A percentile compares a stretch with the other conserved stretches of the same genome.
These are phyloP conservation scores for Tylopilus plumbeoviolaceoides DNA, from an alignment of 768 basidiomycete species.

Conservation along the genomic window DNA sequence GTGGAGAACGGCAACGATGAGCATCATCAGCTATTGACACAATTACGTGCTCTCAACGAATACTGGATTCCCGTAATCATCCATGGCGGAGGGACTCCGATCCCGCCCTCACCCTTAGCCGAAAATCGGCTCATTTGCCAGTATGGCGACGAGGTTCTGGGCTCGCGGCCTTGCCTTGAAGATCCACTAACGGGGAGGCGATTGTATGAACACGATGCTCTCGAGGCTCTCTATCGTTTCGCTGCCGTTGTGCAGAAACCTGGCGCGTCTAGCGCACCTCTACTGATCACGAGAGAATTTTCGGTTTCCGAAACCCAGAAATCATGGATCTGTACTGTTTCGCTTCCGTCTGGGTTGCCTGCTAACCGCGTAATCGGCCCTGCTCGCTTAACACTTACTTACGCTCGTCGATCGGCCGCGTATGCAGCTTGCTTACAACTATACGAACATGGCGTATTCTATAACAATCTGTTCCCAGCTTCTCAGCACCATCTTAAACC, in stretches of 20 bases:
- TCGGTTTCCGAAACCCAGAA: constrained; percentile 14
- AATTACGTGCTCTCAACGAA: constrained; percentile 38
- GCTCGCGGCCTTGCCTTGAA: constrained; percentile 37
- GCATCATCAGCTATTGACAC: constrained; percentile 51
- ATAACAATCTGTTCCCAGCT: constrained; percentile 40
- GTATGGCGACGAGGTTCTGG: constrained; percentile 40
- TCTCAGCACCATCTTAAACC: constrained; percentile 5
- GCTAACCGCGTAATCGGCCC: constrained; percentile 43
- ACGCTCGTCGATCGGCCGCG: constrained; percentile 59
- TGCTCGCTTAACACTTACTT: constrained; percentile 40
- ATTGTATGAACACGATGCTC: constrained; percentile 57
- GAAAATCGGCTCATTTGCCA: constrained; percentile 41
- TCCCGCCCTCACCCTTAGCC: constrained; percentile 43
- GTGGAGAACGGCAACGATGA: constrained; percentile 53
- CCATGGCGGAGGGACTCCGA: constrained; percentile 29
- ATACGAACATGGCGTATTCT: constrained; percentile 47
- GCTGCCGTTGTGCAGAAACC: constrained; percentile 24
- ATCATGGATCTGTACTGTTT: constrained; percentile 46
- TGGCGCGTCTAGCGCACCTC: constrained; percentile 4
- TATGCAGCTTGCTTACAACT: constrained; percentile 52
- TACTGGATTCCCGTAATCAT: constrained; percentile 50
- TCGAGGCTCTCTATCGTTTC: constrained; percentile 53
- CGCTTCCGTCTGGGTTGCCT: constrained; percentile 41
- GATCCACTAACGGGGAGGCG: constrained; percentile 62
- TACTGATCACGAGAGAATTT: constrained; percentile 24